Evolutionary conservation across 2,329 filamentous ascomycete species (phyloP).

Genomic region (Mycosphaerelloides madeirae): DNA sequence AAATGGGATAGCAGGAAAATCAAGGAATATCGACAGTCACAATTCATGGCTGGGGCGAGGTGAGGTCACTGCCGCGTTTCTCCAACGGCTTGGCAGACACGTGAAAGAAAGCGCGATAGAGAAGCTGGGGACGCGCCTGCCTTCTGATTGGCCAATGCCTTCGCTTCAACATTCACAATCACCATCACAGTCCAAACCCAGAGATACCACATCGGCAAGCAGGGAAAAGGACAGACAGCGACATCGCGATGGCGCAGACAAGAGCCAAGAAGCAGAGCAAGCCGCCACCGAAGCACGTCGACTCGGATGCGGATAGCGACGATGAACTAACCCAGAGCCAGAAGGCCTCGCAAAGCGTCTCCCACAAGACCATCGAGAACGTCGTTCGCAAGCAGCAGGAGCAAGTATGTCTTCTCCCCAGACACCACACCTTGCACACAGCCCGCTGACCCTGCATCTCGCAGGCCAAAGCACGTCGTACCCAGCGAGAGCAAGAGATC

Average conservation of each 20-base stretch:
- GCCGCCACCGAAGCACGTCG: neutral
- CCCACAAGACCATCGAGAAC: neutral
- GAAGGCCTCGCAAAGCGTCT: neutral
- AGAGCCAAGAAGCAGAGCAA: neutral
- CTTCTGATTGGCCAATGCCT: neutral
- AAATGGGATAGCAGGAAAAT: too few relatives aligned
- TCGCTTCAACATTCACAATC: neutral
- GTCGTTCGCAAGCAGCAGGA: slow-evolving; percentile 1
- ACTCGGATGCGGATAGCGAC: neutral
- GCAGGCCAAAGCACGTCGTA: slow-evolving; percentile 5
- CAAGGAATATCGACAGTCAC: too few relatives aligned
- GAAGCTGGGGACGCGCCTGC: neutral
- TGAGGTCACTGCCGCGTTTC: too few relatives aligned
- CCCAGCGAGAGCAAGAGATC: slow-evolving; percentile 14
- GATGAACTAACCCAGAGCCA: slow-evolving; percentile 1
- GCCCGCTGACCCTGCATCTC: neutral
- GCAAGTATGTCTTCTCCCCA: neutral
- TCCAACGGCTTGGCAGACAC: neutral
- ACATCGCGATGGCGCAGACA: neutral
- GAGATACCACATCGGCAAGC: neutral
- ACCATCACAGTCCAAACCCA: neutral
- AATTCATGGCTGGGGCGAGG: too few relatives aligned
- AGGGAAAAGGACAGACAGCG: neutral
- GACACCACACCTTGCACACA: too few relatives aligned
- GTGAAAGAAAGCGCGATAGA: neutral